A percentile compares a stretch with the other conserved stretches of the same genome.
These are phyloP conservation scores for Naganishia sp. DNA, from an alignment of 1,284 basidiomycete species.

Conservation along the genomic window DNA sequence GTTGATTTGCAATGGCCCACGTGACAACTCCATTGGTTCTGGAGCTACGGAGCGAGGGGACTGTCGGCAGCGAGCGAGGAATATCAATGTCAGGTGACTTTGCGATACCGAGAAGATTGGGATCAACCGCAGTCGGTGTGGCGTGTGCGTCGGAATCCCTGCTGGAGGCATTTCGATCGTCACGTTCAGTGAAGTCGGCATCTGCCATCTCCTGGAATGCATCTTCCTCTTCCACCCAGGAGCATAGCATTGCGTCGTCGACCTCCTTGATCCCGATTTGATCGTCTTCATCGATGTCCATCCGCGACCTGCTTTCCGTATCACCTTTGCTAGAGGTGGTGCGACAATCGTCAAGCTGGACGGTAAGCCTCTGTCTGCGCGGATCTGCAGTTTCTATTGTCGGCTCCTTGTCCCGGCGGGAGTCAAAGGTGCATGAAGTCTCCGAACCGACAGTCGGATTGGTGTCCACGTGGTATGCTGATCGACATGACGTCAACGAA, in stretches of 20 bases:
- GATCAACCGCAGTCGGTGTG: not conserved
- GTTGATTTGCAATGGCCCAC: conserved; percentile 6
- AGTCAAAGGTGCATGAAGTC: too few species aligned
- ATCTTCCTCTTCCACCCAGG: conserved; percentile 13
- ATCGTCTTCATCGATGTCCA: conserved; percentile 7
- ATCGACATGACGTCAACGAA: not conserved
- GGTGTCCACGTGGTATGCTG: not conserved
- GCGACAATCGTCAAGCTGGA: too few species aligned
- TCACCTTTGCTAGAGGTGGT: not conserved
- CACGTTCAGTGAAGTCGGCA: not conserved
- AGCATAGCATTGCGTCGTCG: conserved; percentile 16
- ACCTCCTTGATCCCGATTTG: conserved; percentile 25
- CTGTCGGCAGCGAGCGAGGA: not conserved
- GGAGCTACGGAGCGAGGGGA: not conserved
- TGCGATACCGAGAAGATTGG: not conserved
- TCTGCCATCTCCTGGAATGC: too few species aligned
- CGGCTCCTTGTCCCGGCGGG: too few species aligned
- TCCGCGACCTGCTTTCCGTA: not conserved
- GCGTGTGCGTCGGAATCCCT: not conserved
- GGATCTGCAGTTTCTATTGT: too few species aligned
- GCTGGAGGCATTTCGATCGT: too few species aligned
- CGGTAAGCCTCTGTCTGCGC: too few species aligned
- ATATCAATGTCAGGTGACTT: not conserved
- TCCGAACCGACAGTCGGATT: too few species aligned
- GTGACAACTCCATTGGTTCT: not conserved